phyloP scores from a whole-genome alignment of 1,284 basidiomycete species.

The Apiotrichum montevideense region DNA sequence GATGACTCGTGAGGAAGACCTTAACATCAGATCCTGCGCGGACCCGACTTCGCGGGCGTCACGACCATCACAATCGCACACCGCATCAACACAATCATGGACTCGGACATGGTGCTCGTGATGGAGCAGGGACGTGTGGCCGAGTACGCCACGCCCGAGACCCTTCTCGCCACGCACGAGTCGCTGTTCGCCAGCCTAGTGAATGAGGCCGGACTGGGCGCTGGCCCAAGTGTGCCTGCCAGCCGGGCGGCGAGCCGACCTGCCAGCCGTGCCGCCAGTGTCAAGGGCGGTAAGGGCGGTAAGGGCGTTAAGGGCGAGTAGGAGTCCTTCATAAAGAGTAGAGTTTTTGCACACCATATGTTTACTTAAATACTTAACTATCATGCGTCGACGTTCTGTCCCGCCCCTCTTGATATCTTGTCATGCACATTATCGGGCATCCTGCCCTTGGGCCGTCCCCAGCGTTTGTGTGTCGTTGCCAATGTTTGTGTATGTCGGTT shows the following conservation, averaged over 20 bases:
- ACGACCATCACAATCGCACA: conserved; percentile 78
- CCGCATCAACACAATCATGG: conserved; percentile 83
- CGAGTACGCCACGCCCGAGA: conserved; percentile 66
- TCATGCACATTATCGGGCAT: no score
- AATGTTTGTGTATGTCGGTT: no score
- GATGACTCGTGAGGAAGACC: no score
- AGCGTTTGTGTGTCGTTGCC: no score
- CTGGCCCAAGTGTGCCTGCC: neutral
- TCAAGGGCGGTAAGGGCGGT: no score
- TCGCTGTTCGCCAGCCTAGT: conserved; percentile 26
- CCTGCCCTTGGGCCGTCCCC: no score
- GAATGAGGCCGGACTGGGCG: conserved; percentile 24
- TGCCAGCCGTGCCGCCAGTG: neutral
- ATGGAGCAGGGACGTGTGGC: conserved; percentile 68
- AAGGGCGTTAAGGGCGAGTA: no score
- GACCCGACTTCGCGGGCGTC: conserved; percentile 51
- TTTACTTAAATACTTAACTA: no score
- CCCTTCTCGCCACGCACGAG: conserved; percentile 51
- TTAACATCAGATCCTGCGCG: conserved; percentile 33
- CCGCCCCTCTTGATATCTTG: no score
- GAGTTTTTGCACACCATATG: no score
- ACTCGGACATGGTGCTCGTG: conserved; percentile 76
- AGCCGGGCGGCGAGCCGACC: neutral
- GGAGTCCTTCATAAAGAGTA: no score
- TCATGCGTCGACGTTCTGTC: no score